phyloP scores from a whole-genome alignment of 208 protist genomes.

The Acanthamoeba royreba region DNA sequence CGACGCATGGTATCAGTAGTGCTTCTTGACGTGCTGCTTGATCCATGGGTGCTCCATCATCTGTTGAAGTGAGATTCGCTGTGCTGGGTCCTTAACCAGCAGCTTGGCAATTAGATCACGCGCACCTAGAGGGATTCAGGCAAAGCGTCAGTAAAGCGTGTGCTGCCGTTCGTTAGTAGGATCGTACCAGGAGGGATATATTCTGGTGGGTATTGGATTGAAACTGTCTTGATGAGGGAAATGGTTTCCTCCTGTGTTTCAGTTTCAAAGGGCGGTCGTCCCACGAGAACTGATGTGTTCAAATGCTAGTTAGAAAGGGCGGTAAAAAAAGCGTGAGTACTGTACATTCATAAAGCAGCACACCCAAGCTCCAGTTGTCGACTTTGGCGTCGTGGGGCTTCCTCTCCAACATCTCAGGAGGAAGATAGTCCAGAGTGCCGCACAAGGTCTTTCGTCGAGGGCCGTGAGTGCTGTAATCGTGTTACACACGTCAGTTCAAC shows the following conservation, averaged over 20 bases:
- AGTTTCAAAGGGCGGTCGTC: slow-evolving; percentile 91
- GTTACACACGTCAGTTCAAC: neutral
- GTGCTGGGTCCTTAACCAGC: slow-evolving; percentile 49
- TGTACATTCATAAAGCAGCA: slow-evolving; percentile 93
- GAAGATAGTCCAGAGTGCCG: slow-evolving; percentile 98
- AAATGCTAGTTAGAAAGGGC: neutral
- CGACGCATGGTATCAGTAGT: slow-evolving; percentile 4
- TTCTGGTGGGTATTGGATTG: neutral
- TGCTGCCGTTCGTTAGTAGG: neutral
- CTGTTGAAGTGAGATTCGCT: slow-evolving; percentile 57
- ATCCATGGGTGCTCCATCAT: slow-evolving; percentile 69
- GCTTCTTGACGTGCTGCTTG: slow-evolving; percentile 38
- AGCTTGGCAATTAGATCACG: slow-evolving; percentile 80
- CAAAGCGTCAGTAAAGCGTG: slow-evolving; percentile 63
- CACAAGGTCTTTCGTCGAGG: slow-evolving; percentile 70
- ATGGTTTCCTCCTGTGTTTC: neutral
- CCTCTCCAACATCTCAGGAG: slow-evolving; percentile 96
- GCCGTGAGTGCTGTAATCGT: neutral
- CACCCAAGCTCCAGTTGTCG: slow-evolving; percentile 96
- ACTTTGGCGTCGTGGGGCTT: slow-evolving; percentile 81
- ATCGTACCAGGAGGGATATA: neutral
- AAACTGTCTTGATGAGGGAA: neutral
- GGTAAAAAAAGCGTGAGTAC: neutral
- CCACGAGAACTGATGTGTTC: slow-evolving; percentile 83
- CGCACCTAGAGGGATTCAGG: slow-evolving; percentile 85